Base-by-base conservation (phyloP, 2,329 filamentous ascomycete genomes). In the Paraphoma sp. region DNA sequence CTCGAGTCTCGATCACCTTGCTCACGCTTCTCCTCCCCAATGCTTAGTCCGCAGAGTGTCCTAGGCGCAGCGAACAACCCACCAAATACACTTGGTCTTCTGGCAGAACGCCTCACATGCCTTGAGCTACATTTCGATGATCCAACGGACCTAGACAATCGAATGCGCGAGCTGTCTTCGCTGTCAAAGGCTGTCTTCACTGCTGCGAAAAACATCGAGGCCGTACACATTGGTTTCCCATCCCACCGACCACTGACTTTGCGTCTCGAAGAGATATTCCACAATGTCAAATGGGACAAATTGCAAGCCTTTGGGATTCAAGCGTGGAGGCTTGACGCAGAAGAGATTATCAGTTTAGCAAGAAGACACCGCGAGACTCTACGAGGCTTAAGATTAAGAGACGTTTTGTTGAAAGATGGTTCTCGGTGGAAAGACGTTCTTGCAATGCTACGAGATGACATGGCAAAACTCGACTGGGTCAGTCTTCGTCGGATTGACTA, bases 121-220 rank as follows among this genome's bases (percentile, higher is more conserved):
- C 76, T 90, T 16, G 86, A 89, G 61, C 73, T 90, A 23, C 86
- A 87, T 63, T 88, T 89, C 63, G 85, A 86, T 60, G 84, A 87
- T 46, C 79, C 80, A 23, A 76, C 76, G 4, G 82, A 87, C 63
- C 78, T 89, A 14, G 84, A 86, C 59, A 76, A 79, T 30, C 83
- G 83, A 54, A 86, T 89, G 77, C 76, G 77, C 17, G 81, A 84
- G 56, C 77, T 90, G 0, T 87, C 87, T 3, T 71, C 72, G 3
- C 77, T 87, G 8, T 89, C 89, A 60, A 79, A 80, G 43, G 80
- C 79, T 5, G 80, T 89, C 23, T 88, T 90, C 64, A 78, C 73
- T 3, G 81, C 84, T 9, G 85, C 87, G 4, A 81, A 80, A 50
- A 86, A 87, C 56, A 83, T 90, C 65, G 81, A 85, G 56, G 83